Percentiles rank a stretch among this genome's conserved stretches.
phyloP scores from a whole-genome alignment of 2,329 filamentous ascomycete genomes.

The Knufia fluminis region DNA sequence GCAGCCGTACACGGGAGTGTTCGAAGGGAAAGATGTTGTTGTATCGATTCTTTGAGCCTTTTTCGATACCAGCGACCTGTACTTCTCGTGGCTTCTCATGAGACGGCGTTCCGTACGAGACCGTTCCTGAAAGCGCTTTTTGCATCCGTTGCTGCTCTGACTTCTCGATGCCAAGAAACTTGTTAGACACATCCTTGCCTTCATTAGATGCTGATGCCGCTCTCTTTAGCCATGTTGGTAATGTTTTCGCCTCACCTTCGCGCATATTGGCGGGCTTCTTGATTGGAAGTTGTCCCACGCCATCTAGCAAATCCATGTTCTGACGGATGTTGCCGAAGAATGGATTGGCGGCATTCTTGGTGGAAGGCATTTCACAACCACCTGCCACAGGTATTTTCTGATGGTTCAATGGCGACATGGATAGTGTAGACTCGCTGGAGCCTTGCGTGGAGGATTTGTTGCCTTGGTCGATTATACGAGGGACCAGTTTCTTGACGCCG shows the following conservation, averaged over 20 bases:
- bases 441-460: slow-evolving; percentile 28
- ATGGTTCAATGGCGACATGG: slow-evolving; percentile 43
- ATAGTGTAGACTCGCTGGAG: slow-evolving; percentile 35
- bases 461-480: slow-evolving; percentile 52
- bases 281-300: slow-evolving; percentile 70
- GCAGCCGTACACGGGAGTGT: slow-evolving; percentile 75
- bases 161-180: slow-evolving; percentile 75
- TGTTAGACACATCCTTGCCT: slow-evolving; percentile 71
- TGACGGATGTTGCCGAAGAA: slow-evolving; percentile 96
- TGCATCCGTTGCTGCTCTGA: slow-evolving; percentile 89
- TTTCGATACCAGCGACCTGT: slow-evolving; percentile 84
- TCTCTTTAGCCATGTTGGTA: slow-evolving; percentile 70
- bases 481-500: slow-evolving; percentile 59
- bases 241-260: slow-evolving; percentile 37
- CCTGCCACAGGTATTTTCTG: slow-evolving; percentile 71
- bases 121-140: slow-evolving; percentile 58
- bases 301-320: slow-evolving; percentile 88
- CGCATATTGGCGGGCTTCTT: slow-evolving; percentile 49
- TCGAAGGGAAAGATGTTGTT: slow-evolving; percentile 97
- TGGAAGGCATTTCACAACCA: slow-evolving; percentile 69
- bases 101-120: slow-evolving; percentile 44
- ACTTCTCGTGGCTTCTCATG: slow-evolving; percentile 41
- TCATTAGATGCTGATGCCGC: slow-evolving; percentile 59
- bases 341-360: slow-evolving; percentile 63
- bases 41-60: slow-evolving; percentile 91